Evolutionary conservation across 2,329 filamentous ascomycete genomes (phyloP).

Genomic region (Apiospora hydei): DNA sequence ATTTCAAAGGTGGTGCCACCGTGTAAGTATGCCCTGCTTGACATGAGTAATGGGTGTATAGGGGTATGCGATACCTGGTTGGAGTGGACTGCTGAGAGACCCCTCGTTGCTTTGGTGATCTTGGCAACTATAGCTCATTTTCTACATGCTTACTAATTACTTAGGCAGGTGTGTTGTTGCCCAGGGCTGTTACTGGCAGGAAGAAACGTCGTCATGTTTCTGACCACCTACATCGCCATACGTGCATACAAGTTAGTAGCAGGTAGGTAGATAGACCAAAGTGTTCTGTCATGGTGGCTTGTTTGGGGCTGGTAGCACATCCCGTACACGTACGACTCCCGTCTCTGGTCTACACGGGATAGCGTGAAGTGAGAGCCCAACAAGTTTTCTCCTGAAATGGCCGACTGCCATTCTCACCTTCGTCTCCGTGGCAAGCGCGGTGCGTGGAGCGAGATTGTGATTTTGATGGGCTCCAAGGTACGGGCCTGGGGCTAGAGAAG

Average conservation of each 20-base stretch:
- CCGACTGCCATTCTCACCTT: background rate
- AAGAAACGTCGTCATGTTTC: background rate
- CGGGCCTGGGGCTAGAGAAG: background rate
- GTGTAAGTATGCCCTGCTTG: background rate
- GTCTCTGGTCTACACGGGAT: background rate
- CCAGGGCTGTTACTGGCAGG: background rate
- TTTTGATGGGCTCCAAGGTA: constrained; percentile 15
- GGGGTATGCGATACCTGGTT: background rate
- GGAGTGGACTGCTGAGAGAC: background rate
- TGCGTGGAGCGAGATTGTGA: constrained; percentile 16
- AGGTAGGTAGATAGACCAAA: too few relatives aligned
- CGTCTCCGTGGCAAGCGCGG: constrained; percentile 1
- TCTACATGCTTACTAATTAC: background rate
- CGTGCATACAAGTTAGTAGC: background rate
- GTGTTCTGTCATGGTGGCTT: background rate
- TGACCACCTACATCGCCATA: background rate
- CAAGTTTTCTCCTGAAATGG: constrained; percentile 12
- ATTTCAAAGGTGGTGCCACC: background rate
- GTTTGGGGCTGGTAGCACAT: background rate
- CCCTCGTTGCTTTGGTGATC: constrained; percentile 8
- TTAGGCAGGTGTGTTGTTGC: background rate
- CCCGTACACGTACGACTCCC: background rate
- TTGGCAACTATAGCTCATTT: background rate
- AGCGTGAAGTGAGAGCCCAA: background rate
- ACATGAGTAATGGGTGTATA: constrained; percentile 5